These are phyloP conservation scores for Clonostachys rosea DNA, from an alignment of 2,329 filamentous ascomycete genomes.

Conservation along the genomic window DNA sequence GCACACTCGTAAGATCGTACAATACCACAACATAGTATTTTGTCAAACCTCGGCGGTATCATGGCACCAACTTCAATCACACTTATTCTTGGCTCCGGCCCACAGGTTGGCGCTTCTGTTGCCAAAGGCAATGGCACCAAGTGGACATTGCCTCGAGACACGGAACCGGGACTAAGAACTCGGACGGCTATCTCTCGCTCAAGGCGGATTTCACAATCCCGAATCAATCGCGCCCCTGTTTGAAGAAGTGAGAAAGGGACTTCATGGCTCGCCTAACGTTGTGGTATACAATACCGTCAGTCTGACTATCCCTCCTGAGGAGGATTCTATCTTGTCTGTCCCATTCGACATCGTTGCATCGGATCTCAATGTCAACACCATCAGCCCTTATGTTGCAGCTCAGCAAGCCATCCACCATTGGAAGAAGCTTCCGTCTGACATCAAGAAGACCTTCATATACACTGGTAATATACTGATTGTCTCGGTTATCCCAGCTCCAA, in stretches of 20 bases:
- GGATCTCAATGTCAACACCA: conserved; percentile 28
- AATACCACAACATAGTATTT: too few species aligned
- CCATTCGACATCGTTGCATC: conserved; percentile 15
- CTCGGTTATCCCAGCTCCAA: neutral
- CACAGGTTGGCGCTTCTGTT: conserved; percentile 1
- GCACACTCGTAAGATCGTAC: too few species aligned
- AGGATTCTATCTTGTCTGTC: conserved; percentile 23
- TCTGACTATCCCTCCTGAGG: conserved; percentile 21
- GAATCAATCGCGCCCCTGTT: conserved; percentile 14
- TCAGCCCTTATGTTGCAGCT: conserved; percentile 30
- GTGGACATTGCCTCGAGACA: conserved; percentile 1
- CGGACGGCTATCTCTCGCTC: neutral
- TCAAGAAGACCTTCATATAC: neutral
- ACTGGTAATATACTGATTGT: neutral
- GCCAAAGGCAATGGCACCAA: too few species aligned
- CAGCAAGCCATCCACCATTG: conserved; percentile 29
- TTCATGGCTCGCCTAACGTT: conserved; percentile 22
- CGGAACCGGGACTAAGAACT: conserved; percentile 3
- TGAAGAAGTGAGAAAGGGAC: conserved; percentile 23
- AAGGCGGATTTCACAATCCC: conserved; percentile 6
- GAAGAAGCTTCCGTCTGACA: conserved; percentile 17
- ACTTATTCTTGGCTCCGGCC: conserved; percentile 3
- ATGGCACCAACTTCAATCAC: neutral
- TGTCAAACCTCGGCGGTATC: too few species aligned
- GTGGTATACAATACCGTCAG: conserved; percentile 35